Conservation (phyloP, 192 early-diverging fungal genomes). For the Coemansia guatemalensis region DNA sequence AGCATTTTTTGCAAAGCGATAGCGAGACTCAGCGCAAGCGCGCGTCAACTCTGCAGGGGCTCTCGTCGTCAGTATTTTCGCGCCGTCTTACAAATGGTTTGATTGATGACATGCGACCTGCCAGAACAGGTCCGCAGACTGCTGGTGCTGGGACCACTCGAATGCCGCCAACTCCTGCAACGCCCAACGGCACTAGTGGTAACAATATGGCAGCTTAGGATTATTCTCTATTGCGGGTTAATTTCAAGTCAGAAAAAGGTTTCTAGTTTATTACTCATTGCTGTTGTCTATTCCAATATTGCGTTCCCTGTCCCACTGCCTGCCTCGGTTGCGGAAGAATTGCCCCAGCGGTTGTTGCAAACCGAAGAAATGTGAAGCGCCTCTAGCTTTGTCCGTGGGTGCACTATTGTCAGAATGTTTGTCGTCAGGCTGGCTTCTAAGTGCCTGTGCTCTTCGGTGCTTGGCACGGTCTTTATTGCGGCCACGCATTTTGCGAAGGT, state of each 20-base stretch:
- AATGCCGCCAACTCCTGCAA: conserved; percentile 12
- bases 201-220: background rate
- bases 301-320: background rate
- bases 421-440: background rate
- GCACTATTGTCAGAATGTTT: background rate
- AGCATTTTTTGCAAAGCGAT: conserved; percentile 11
- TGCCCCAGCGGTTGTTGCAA: background rate
- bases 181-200: background rate
- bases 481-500: conserved; percentile 3
- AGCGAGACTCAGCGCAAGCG: conserved; percentile 42
- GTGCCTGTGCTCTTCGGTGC: conserved; percentile 1
- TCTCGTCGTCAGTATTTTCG: conserved; percentile 34
- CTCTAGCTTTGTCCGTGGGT: background rate
- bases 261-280: background rate
- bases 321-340: background rate
- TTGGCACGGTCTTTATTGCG: conserved; percentile 15
- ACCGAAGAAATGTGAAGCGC: background rate
- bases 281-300: background rate
- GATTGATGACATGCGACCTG: conserved; percentile 28
- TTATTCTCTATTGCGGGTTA: too few relatives aligned
- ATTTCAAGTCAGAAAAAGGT: too few relatives aligned
- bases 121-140: background rate
- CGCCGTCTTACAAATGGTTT: conserved; percentile 39
- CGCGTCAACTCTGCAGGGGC: conserved; percentile 49
- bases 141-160: background rate